Percentiles rank a stretch among this genome's conserved stretches.
These are phyloP conservation scores for Schizophyllum commune DNA, from an alignment of 1,284 basidiomycete species.

Conservation along the genomic window DNA sequence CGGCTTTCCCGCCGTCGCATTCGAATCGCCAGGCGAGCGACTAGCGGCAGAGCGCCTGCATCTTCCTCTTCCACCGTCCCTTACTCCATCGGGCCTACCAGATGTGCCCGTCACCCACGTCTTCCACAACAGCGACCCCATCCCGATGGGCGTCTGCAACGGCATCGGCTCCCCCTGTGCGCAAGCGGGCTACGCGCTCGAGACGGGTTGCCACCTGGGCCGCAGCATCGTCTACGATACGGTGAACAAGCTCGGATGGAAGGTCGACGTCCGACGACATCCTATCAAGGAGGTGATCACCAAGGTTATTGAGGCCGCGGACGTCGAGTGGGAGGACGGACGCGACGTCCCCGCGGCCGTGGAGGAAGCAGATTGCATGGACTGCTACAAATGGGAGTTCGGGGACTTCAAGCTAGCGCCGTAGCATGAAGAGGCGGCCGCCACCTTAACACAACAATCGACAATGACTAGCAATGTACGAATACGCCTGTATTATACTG, in stretches of 20 bases:
- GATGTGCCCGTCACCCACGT: conserved; percentile 50
- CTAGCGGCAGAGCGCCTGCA: conserved; percentile 84
- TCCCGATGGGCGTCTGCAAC: conserved; percentile 70
- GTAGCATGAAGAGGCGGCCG: background rate
- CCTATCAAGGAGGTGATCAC: conserved; percentile 73
- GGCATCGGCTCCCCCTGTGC: conserved; percentile 59
- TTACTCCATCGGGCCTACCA: conserved; percentile 1
- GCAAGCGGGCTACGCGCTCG: conserved; percentile 64
- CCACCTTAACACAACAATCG: background rate
- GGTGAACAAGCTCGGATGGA: conserved; percentile 79
- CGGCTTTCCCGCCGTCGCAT: conserved; percentile 89
- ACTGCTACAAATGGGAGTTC: conserved; percentile 72
- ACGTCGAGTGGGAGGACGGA: conserved; percentile 34
- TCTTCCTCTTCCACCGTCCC: conserved; percentile 59
- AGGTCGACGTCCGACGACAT: conserved; percentile 76
- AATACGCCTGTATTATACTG: background rate
- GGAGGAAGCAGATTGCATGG: conserved; percentile 56
- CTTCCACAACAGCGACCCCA: conserved; percentile 78
- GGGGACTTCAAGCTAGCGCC: conserved; percentile 35
- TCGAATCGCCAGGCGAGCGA: conserved; percentile 89
- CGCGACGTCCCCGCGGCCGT: conserved; percentile 45
- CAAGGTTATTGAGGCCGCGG: conserved; percentile 64
- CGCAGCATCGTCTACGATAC: conserved; percentile 79
- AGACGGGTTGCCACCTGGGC: conserved; percentile 67
- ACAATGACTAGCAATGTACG: background rate